Percentiles rank a stretch among this genome's conserved stretches.
These are phyloP conservation scores for Daldinia caldariorum DNA, from an alignment of 495 filamentous ascomycete species.

Conservation along the genomic window DNA sequence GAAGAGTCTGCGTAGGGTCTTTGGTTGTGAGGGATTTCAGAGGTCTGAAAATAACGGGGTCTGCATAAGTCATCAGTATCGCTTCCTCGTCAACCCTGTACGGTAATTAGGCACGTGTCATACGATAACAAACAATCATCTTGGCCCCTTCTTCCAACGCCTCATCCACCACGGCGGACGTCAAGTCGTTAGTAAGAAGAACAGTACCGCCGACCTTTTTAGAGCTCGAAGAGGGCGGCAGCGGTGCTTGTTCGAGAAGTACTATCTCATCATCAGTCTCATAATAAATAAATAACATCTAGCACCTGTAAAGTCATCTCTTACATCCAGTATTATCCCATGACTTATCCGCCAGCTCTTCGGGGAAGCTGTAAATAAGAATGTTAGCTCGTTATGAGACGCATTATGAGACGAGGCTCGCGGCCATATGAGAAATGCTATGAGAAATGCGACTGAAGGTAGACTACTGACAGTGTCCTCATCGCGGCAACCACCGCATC, in stretches of 20 bases:
- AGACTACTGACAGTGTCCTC: constrained; percentile 74
- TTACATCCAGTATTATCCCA: constrained; percentile 92
- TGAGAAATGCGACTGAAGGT: not conserved
- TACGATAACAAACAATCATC: constrained; percentile 90
- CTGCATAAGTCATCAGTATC: constrained; percentile 53
- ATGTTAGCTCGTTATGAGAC: constrained; percentile 26
- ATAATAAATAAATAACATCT: not conserved
- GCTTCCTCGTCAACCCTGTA: not conserved
- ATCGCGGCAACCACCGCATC: constrained; percentile 82
- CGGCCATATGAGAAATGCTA: not conserved
- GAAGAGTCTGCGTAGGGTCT: constrained; percentile 85
- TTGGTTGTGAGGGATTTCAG: constrained; percentile 86
- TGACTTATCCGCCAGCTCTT: constrained; percentile 84
- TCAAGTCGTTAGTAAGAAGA: constrained; percentile 92
- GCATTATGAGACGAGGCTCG: constrained; percentile 11
- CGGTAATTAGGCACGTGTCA: constrained; percentile 35
- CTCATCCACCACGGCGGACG: constrained; percentile 87
- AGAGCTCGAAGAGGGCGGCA: constrained; percentile 14
- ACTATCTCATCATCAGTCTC: constrained; percentile 34
- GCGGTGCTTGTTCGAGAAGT: constrained; percentile 44
- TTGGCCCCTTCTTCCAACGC: constrained; percentile 80
- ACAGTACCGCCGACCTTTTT: constrained; percentile 54
- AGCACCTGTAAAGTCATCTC: constrained; percentile 44
- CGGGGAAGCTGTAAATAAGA: constrained; percentile 73
- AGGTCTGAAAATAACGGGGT: constrained; percentile 94